These are phyloP conservation scores for Lecanicillium sp. DNA, from an alignment of 2,329 filamentous ascomycete genomes.

Conservation along the genomic window DNA sequence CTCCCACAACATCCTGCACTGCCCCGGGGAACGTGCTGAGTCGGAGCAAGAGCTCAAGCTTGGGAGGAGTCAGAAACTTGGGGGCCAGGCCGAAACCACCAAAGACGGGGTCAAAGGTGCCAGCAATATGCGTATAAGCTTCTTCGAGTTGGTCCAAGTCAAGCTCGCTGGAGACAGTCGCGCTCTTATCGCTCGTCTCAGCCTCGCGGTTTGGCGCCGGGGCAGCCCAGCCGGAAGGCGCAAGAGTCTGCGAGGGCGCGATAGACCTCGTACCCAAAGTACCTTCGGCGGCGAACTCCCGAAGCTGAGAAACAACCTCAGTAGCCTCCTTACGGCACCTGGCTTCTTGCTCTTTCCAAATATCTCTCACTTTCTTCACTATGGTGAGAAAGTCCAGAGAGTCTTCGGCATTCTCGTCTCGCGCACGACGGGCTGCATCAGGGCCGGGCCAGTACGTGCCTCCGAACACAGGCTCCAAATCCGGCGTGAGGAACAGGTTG, in stretches of 20 bases:
- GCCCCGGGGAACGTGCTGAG: constrained; percentile 63
- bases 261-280: constrained; percentile 47
- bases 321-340: constrained; percentile 76
- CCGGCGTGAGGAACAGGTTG: constrained; percentile 92
- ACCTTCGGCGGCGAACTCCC: constrained; percentile 84
- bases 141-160: constrained; percentile 91
- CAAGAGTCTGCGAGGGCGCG: constrained; percentile 19
- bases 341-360: constrained; percentile 80
- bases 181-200: constrained; percentile 14
- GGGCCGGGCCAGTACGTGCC: constrained; percentile 94
- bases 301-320: constrained; percentile 72
- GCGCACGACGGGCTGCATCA: constrained; percentile 37
- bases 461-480: constrained; percentile 89
- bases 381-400: constrained; percentile 78
- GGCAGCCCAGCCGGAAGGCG: constrained; percentile 21
- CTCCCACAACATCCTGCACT: constrained; percentile 82
- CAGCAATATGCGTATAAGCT: constrained; percentile 71
- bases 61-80: constrained; percentile 85
- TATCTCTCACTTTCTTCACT: constrained; percentile 64
- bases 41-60: constrained; percentile 73
- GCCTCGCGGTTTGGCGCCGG: constrained; percentile 19
- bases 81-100: constrained; percentile 77
- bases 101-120: constrained; percentile 69
- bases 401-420: constrained; percentile 39
- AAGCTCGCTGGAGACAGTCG: constrained; percentile 54